Evolutionary conservation across 345 rosid genomes (phyloP), one percentile per base, ranked within the genome.

Genomic region (Eucalyptus curtisii): DNA sequence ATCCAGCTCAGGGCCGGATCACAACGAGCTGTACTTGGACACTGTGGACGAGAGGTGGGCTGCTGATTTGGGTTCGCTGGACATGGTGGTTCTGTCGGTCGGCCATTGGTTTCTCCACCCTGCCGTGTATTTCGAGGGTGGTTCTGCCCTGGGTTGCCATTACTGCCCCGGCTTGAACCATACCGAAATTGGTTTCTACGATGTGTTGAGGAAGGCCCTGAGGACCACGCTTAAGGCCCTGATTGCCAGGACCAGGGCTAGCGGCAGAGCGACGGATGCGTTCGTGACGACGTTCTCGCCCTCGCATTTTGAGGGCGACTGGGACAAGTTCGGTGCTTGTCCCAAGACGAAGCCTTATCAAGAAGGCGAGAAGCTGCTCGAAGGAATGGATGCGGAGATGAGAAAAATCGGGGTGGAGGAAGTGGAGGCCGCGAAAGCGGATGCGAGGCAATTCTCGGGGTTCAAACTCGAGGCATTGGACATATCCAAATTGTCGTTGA

Each of bases 21-120:
- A 95, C 91, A 97, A 97, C 55, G 52, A 93, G 64, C 89, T 97
- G 94, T 93, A 91, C 87, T 71, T 97, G 91, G 98, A 96, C 89
- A 90, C 87, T 3, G 92, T 96, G 66, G 98, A 97, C 68, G 98
- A 96, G 92, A 94, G 90, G 85, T 97, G 99, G 99, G 98, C 94
- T 2, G 92, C 89, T 31, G 98, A 96, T 89, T 87, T 97, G 87
- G 91, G 91, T 48, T 88, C 89, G 37, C 87, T 96, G 7, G 98
- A 96, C 87, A 87, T 93, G 93, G 85, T 95, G 79, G 92, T 98
- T 19, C 86, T 97, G 81, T 98, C 99, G 10, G 88, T 96, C 80
- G 99, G 99, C 85, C 99, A 97, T 88, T 97, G 99, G 99, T 98
- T 97, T 86, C 89, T 97, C 10, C 97, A 98, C 89, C 99, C 97